Evolutionary conservation across 169 alveolate genomes (phyloP).

Genomic region (Perkinsus marinus): DNA sequence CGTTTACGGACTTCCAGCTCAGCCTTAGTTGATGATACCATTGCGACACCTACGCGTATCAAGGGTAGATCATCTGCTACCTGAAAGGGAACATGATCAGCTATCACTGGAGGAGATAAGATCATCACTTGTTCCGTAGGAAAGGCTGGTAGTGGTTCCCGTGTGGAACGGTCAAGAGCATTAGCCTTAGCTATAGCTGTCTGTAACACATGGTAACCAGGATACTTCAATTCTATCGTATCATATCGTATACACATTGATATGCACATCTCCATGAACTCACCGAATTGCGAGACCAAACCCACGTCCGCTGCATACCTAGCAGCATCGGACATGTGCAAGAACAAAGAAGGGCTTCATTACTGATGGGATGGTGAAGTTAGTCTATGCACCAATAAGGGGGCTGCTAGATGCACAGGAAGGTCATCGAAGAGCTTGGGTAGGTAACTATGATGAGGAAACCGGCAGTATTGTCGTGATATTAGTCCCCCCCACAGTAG

Average conservation of each 20-base stretch:
- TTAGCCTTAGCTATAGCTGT: background rate
- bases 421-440: background rate
- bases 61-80: background rate
- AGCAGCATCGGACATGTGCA: background rate
- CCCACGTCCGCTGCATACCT: background rate
- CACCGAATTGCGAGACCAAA: background rate
- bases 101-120: background rate
- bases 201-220: background rate
- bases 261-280: background rate
- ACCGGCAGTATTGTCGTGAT: background rate
- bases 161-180: background rate
- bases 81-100: background rate
- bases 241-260: background rate
- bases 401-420: background rate
- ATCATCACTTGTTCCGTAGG: background rate
- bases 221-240: background rate
- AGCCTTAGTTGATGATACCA: background rate
- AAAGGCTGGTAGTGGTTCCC: background rate
- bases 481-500: background rate
- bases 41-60: background rate
- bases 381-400: background rate
- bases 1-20: background rate
- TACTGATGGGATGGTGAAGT: background rate
- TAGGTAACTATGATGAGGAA: background rate
- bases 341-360: no score